These are phyloP conservation scores for Mycena leptocephala DNA, from an alignment of 768 basidiomycete genomes.

Conservation along the genomic window DNA sequence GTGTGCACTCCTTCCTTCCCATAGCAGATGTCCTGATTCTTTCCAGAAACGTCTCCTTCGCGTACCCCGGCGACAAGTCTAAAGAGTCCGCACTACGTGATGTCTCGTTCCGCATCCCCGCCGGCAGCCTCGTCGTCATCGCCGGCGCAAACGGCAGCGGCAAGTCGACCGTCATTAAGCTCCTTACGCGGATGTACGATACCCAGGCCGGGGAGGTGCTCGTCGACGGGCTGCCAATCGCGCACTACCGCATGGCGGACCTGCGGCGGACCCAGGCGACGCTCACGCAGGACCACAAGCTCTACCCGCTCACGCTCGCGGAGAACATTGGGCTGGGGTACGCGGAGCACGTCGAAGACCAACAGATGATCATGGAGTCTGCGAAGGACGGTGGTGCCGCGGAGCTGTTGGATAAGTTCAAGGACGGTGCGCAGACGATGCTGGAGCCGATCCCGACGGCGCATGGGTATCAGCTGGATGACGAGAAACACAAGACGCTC, in stretches of 20 bases:
- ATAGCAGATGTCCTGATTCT: too few relatives aligned
- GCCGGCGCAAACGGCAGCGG: conserved; percentile 56
- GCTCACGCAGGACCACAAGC: not conserved
- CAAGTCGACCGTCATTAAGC: conserved; percentile 53
- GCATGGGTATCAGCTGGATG: conserved; percentile 7
- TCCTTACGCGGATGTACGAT: conserved; percentile 50
- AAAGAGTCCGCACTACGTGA: conserved; percentile 39
- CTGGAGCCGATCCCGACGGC: not conserved
- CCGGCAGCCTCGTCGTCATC: conserved; percentile 51
- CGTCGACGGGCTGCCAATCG: conserved; percentile 51
- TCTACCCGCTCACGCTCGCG: not conserved
- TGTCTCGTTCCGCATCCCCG: conserved; percentile 48
- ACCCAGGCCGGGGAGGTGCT: conserved; percentile 43
- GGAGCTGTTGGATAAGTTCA: conserved; percentile 13
- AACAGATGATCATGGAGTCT: not conserved
- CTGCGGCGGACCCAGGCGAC: conserved; percentile 49
- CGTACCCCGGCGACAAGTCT: conserved; percentile 46
- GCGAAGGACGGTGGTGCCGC: not conserved
- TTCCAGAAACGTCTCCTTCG: conserved; percentile 52
- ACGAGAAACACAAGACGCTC: conserved; percentile 11
- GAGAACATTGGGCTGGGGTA: not conserved
- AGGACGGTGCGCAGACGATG: conserved; percentile 13
- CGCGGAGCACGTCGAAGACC: not conserved
- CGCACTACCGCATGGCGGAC: conserved; percentile 44
- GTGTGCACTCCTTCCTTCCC: too few relatives aligned